phyloP scores from a whole-genome alignment of 352 stramenopile genomes.

The Halophytophthora batemanensis region DNA sequence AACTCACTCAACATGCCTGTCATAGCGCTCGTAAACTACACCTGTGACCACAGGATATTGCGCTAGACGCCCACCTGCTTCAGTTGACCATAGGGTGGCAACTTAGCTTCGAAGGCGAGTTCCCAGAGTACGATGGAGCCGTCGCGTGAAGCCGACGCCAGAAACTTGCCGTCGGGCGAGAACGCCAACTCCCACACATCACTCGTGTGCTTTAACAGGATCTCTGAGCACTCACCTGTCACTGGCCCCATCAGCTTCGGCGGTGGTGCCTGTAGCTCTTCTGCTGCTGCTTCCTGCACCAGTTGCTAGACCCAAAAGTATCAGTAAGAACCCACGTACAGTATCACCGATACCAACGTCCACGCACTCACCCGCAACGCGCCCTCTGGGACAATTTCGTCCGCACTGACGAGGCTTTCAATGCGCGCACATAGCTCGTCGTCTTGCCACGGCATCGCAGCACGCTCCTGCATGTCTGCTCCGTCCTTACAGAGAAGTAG shows the following conservation, averaged over 20 bases:
- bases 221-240: slow-evolving; percentile 28
- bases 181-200: slow-evolving; percentile 79
- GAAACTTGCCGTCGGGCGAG: slow-evolving; percentile 65
- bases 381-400: slow-evolving; percentile 65
- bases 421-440: slow-evolving; percentile 41
- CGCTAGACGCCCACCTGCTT: slow-evolving; percentile 10
- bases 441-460: slow-evolving; percentile 41
- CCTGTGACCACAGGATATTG: not conserved
- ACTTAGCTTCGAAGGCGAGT: slow-evolving; percentile 23
- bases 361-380: slow-evolving; percentile 40
- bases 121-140: slow-evolving; percentile 77
- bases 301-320: slow-evolving; percentile 28
- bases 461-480: slow-evolving; percentile 30
- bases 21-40: not conserved
- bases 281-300: slow-evolving; percentile 26
- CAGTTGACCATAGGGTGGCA: not conserved
- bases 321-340: not conserved
- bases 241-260: slow-evolving; percentile 19
- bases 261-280: slow-evolving; percentile 12
- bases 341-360: not conserved
- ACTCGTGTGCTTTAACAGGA: slow-evolving; percentile 46
- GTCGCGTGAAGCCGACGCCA: slow-evolving; percentile 80
- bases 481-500: slow-evolving; percentile 57
- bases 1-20: not conserved
- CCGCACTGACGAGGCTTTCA: slow-evolving; percentile 54